Evolutionary conservation across 148 eudicot genomes (phyloP), one percentile per base, ranked within the genome.

Genomic region (Agrostemma githago): DNA sequence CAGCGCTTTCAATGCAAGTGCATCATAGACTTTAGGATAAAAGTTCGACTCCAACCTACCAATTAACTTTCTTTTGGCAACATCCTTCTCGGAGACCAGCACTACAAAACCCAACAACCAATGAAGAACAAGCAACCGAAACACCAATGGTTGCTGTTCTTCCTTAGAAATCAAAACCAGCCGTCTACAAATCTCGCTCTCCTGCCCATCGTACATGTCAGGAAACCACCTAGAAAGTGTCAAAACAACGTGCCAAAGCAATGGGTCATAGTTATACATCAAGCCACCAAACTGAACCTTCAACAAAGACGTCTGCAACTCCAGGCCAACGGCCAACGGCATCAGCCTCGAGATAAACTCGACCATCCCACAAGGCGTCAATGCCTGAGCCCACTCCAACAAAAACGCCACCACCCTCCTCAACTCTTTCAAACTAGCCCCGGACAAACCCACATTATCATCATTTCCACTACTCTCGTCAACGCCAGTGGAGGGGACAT

Each of bases 261-360:
- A 80, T 39, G 97, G 97, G 74, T 95, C 86, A 70, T 64, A 88
- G 61, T 86, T 85, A 78, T 90, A 87, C 41, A 92, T 70, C 81
- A 95, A 79, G 74, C 98, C 97, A 3, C 88, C 80, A 53, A 95
- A 95, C 83, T 95, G 98, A 75, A 95, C 93, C 77, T 84, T 95
- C 87, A 95, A 81, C 84, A 95, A 81, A 0, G 98, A 90, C 8
- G 83, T 80, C 81, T 95, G 97, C 82, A 95, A 82, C 38, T 91
- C 97, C 66, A 95, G 79, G 17, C 79, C 90, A 75, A 73, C 83
- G 2, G 88, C 86, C 74, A 92, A 84, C 1, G 93, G 92, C 76
- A 88, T 76, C 66, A 90, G 80, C 83, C 85, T 58, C 2, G 80
- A 82, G 85, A 90, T 79, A 66, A 95, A 92, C 81, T 90, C 96